Evolutionary conservation across 169 alveolate species (phyloP).

Genomic region (Cryptosporidium bovis): DNA sequence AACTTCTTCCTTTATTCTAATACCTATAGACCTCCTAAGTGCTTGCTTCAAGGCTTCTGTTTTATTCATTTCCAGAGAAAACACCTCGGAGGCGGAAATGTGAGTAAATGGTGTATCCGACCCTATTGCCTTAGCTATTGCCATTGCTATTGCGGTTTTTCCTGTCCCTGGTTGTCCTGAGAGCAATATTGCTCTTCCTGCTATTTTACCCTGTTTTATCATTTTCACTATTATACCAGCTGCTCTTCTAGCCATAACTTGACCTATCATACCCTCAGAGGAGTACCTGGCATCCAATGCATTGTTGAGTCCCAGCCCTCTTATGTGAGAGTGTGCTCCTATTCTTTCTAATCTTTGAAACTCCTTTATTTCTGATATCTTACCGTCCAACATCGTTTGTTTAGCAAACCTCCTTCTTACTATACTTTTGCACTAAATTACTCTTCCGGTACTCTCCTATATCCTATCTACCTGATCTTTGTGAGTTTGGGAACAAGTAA

Average conservation of each 20-base stretch:
- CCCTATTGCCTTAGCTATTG: constrained; percentile 97
- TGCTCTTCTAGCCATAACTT: constrained; percentile 94
- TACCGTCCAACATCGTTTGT: constrained; percentile 64
- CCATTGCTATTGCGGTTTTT: constrained; percentile 99
- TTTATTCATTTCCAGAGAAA: constrained; percentile 97
- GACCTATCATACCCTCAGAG: constrained; percentile 96
- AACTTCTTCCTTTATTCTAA: constrained; percentile 97
- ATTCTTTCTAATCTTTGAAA: constrained; percentile 92
- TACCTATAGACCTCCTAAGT: constrained; percentile 97
- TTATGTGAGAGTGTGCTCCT: constrained; percentile 98
- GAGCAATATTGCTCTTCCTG: constrained; percentile 98
- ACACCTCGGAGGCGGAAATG: constrained; percentile 98
- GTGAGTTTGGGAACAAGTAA: too few relatives aligned
- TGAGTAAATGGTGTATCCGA: constrained; percentile 97
- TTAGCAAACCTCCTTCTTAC: background rate
- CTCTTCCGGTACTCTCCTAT: too few relatives aligned
- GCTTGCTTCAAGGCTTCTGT: constrained; percentile 97
- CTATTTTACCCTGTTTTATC: constrained; percentile 96
- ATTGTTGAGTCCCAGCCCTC: constrained; percentile 98
- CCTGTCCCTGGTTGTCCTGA: constrained; percentile 99
- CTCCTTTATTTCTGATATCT: constrained; percentile 89
- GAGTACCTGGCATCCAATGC: constrained; percentile 93
- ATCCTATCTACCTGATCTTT: too few relatives aligned
- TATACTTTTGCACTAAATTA: background rate
- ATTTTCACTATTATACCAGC: constrained; percentile 94